Base-by-base conservation (phyloP, 495 filamentous ascomycete species). In the Podospora sp. region DNA sequence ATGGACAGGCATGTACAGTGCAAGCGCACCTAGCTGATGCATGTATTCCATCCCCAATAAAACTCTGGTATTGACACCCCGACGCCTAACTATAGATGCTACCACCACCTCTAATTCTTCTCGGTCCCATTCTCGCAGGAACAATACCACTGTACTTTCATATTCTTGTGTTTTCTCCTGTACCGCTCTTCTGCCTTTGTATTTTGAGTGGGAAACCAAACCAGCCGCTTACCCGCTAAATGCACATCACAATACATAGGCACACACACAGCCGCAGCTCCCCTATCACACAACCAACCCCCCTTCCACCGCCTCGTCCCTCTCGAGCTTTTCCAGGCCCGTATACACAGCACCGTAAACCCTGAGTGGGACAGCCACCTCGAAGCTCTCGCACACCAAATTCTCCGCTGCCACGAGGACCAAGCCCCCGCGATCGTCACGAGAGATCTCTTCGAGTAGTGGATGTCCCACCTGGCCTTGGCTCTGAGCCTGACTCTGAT, bases 321-420 rank as follows among this genome's bases (percentile, higher is more conserved):
- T 71, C 63, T 86, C 84, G 36, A 84, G 74, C 58, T 74, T 77
- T 76, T 79, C 82, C 63, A 80, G 71, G 46, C 75, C 79, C 49
- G 74, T 79, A 63, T 80, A 77, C 33, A 84, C 74, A 6, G 91
- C 89, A 8, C 93, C 93, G 75, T 94, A 97, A 0, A 97, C 91
- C 56, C 85, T 85, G 60, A 97, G 75, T 56, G 93, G 93, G 57
- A 97, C 91, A 1, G 86, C 85, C 55, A 97, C 89, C 74, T 97
- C 93, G 78, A 97, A 97, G 20, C 89, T 93, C 82, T 97, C 93
- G 69, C 92, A 93, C 20, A 86, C 82, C 64, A 97, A 71, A 67
- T 86, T 87, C 78, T 96, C 91, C 66, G 89, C 84, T 1, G 92
- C 89, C 3, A 89, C 89, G 46, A 92, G 72, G 0, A 91, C 83